These are phyloP conservation scores for Fomitopsis serialis DNA, from an alignment of 768 basidiomycete species.

Conservation along the genomic window DNA sequence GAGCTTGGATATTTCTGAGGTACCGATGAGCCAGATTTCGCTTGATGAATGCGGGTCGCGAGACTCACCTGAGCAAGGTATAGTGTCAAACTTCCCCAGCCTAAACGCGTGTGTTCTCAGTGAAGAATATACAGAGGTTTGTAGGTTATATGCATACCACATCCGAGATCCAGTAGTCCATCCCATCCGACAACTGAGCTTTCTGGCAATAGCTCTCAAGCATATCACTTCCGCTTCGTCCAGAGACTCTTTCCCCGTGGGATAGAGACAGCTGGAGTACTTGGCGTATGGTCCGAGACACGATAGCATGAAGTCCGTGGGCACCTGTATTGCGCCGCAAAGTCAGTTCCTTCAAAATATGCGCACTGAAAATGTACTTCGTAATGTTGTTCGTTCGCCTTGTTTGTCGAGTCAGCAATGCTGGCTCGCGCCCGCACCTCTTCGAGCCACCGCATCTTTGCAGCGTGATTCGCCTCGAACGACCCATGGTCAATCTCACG, in stretches of 20 bases:
- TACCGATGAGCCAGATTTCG: background rate
- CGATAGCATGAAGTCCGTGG: slow-evolving; percentile 57
- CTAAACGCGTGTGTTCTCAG: slow-evolving; percentile 19
- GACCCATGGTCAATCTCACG: slow-evolving; percentile 57
- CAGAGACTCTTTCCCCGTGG: slow-evolving; percentile 51
- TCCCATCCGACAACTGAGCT: slow-evolving; percentile 54
- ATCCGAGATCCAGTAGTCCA: slow-evolving; percentile 66
- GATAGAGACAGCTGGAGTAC: slow-evolving; percentile 63
- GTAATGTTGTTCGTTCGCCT: slow-evolving; percentile 75
- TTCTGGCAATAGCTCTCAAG: slow-evolving; percentile 63
- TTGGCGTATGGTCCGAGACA: slow-evolving; percentile 64
- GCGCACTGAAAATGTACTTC: slow-evolving; percentile 36
- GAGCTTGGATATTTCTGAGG: slow-evolving; percentile 64
- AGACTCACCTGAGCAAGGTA: slow-evolving; percentile 53
- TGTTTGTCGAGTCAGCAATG: slow-evolving; percentile 59
- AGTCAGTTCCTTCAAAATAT: background rate
- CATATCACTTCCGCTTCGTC: slow-evolving; percentile 64
- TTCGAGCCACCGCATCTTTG: slow-evolving; percentile 65
- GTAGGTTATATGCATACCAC: slow-evolving; percentile 35
- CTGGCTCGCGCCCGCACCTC: slow-evolving; percentile 41
- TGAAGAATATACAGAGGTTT: background rate
- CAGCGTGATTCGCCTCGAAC: slow-evolving; percentile 53
- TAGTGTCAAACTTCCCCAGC: slow-evolving; percentile 69
- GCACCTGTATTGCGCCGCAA: slow-evolving; percentile 33
- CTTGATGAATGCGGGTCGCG: background rate